phyloP scores from a whole-genome alignment of 345 rosid species.

The Triadica sebifera region DNA sequence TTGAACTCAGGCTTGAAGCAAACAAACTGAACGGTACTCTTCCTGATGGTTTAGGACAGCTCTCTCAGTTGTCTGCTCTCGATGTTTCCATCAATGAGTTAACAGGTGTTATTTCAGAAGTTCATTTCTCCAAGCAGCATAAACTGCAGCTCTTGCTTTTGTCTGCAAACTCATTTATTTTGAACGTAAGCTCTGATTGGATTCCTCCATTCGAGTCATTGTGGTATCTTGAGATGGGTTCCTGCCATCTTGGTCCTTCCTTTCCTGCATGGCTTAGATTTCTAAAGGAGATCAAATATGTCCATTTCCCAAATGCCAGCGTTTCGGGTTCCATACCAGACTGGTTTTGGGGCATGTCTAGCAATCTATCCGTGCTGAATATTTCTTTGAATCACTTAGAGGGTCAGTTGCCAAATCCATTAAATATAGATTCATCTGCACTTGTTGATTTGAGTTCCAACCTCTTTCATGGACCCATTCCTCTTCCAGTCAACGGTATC shows the following conservation, averaged over 20 bases:
- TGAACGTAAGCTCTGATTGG: slow-evolving; percentile 46
- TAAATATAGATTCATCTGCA: slow-evolving; percentile 11
- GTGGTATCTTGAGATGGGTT: slow-evolving; percentile 39
- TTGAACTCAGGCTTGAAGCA: slow-evolving; percentile 41
- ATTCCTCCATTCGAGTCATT: slow-evolving; percentile 52
- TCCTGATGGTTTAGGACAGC: slow-evolving; percentile 47
- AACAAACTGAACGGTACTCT: slow-evolving; percentile 49
- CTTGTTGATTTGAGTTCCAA: slow-evolving; percentile 27
- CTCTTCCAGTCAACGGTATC: slow-evolving; percentile 4
- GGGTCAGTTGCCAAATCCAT: slow-evolving; percentile 14
- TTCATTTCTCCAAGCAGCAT: slow-evolving; percentile 41
- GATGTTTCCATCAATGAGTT: slow-evolving; percentile 44
- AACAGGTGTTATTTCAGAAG: slow-evolving; percentile 44
- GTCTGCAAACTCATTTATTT: slow-evolving; percentile 38
- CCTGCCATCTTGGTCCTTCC: slow-evolving; percentile 49
- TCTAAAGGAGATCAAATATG: slow-evolving; percentile 43
- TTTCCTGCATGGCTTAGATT: slow-evolving; percentile 61
- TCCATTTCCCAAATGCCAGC: slow-evolving; percentile 42
- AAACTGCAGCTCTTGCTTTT: slow-evolving; percentile 36
- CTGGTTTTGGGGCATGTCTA: slow-evolving; percentile 43
- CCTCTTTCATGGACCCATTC: slow-evolving; percentile 18
- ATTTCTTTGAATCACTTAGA: slow-evolving; percentile 14
- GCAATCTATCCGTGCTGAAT: slow-evolving; percentile 12
- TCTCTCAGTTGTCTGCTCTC: slow-evolving; percentile 29
- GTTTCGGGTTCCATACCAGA: slow-evolving; percentile 43